Evolutionary conservation across 768 basidiomycete genomes (phyloP).

Genomic region (Candolleomyces aberdarensis): DNA sequence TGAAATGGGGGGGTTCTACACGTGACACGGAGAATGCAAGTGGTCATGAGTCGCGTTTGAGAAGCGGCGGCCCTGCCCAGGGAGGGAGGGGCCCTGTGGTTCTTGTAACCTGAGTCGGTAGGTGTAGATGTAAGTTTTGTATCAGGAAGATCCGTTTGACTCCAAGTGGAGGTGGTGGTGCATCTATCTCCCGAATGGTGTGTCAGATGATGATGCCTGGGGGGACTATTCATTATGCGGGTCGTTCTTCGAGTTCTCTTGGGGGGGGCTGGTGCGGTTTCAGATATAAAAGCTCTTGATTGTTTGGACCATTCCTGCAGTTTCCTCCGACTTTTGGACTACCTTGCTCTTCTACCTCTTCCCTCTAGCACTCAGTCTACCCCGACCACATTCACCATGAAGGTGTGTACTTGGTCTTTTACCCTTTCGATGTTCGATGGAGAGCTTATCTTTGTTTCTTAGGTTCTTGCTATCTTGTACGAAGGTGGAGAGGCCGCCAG

Average conservation of each 20-base stretch:
- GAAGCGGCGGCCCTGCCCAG: neutral
- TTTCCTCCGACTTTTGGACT: too few species aligned
- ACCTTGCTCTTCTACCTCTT: neutral
- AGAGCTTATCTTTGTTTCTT: neutral
- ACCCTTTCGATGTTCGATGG: neutral
- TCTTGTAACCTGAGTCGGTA: neutral
- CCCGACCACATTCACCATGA: conserved; percentile 30
- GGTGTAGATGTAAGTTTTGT: neutral
- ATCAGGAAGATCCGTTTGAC: neutral
- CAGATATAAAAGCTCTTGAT: neutral
- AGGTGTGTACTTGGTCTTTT: conserved; percentile 26
- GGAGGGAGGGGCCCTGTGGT: neutral
- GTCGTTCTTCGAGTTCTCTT: neutral
- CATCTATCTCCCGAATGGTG: neutral
- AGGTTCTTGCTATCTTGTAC: conserved; percentile 78
- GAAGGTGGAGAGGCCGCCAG: conserved; percentile 61
- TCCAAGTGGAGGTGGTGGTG: neutral
- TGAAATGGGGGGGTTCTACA: neutral
- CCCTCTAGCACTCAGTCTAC: conserved; percentile 10
- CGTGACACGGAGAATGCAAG: neutral
- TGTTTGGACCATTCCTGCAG: neutral
- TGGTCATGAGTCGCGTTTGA: neutral
- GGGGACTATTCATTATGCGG: neutral
- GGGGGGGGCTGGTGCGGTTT: neutral
- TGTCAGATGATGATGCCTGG: neutral